Percentiles rank a stretch among this genome's conserved stretches.
Conservation (phyloP, 1,284 basidiomycete genomes). For the Moesziomyces sp. region DNA sequence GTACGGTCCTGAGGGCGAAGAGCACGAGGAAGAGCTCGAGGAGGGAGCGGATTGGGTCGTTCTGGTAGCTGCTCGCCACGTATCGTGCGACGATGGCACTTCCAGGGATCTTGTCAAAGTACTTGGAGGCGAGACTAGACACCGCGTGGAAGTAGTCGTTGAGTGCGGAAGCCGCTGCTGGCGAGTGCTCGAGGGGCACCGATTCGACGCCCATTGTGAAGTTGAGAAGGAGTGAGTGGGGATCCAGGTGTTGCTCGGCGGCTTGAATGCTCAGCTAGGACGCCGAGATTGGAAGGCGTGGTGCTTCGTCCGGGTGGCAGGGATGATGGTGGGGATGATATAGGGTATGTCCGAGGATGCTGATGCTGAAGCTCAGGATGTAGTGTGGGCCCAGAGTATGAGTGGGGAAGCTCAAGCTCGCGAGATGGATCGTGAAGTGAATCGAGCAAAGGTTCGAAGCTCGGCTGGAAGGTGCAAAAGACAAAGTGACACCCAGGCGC, state of each 20-base stretch:
- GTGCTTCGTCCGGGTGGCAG: background rate
- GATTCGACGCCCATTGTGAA: slow-evolving; percentile 17
- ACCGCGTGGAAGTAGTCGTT: slow-evolving; percentile 30
- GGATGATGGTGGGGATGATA: background rate
- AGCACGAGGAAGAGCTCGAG: slow-evolving; percentile 89
- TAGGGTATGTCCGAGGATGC: background rate
- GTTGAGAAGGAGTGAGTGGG: background rate
- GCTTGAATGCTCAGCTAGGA: background rate
- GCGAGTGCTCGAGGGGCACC: slow-evolving; percentile 21
- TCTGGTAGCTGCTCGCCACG: slow-evolving; percentile 82
- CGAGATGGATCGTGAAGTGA: background rate
- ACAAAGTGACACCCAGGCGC: background rate
- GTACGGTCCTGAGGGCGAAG: slow-evolving; percentile 83
- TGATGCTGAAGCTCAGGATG: too few relatives aligned
- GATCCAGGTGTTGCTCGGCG: too few relatives aligned
- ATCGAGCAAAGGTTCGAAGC: background rate
- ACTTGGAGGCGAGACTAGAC: slow-evolving; percentile 16
- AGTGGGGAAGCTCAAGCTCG: background rate
- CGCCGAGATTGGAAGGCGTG: background rate
- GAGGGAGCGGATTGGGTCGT: slow-evolving; percentile 83
- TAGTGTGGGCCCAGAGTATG: too few relatives aligned
- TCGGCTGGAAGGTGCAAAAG: background rate
- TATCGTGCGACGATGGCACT: slow-evolving; percentile 90
- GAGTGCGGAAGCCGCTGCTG: slow-evolving; percentile 24
- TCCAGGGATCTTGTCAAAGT: slow-evolving; percentile 76